Conservation (phyloP, 2,329 filamentous ascomycete species). For the Trichoderma pleuroti region DNA sequence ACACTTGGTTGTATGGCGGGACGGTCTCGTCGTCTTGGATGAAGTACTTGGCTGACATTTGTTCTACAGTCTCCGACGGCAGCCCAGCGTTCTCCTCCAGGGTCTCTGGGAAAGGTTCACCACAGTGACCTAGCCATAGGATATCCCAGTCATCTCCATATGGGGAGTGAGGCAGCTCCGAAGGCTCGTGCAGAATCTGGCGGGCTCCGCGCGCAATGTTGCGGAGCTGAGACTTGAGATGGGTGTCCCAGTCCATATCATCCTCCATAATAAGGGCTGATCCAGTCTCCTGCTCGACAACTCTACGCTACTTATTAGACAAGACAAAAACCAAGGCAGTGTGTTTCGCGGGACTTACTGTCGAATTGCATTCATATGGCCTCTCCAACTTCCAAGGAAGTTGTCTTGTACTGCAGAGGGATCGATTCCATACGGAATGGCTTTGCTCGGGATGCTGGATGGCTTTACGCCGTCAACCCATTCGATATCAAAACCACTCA, state of each 20-base stretch:
- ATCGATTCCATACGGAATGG: slow-evolving; percentile 31
- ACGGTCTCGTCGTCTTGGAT: slow-evolving; percentile 7
- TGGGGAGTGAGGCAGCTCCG: slow-evolving; percentile 30
- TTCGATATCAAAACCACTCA: slow-evolving; percentile 43
- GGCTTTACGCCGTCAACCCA: slow-evolving; percentile 46
- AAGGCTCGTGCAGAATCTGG: background rate
- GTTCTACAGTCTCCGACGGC: background rate
- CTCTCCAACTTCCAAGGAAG: slow-evolving; percentile 42
- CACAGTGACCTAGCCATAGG: slow-evolving; percentile 48
- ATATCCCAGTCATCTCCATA: slow-evolving; percentile 51
- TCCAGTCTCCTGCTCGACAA: slow-evolving; percentile 33
- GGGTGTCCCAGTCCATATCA: slow-evolving; percentile 44
- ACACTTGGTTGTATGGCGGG: background rate
- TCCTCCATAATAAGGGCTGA: slow-evolving; percentile 44
- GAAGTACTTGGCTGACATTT: background rate
- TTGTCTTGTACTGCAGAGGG: slow-evolving; percentile 28
- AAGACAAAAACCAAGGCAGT: background rate
- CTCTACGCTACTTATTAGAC: slow-evolving; percentile 18
- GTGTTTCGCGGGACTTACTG: slow-evolving; percentile 23
- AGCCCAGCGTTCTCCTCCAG: slow-evolving; percentile 23
- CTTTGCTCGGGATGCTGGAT: slow-evolving; percentile 35
- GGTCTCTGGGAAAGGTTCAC: slow-evolving; percentile 31
- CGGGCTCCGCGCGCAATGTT: slow-evolving; percentile 15
- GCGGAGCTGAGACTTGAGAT: slow-evolving; percentile 28
- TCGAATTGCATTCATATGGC: slow-evolving; percentile 37